phyloP scores from a whole-genome alignment of 225 moss, liverwort and hornwort species.

The Sphagnum tenellum region DNA sequence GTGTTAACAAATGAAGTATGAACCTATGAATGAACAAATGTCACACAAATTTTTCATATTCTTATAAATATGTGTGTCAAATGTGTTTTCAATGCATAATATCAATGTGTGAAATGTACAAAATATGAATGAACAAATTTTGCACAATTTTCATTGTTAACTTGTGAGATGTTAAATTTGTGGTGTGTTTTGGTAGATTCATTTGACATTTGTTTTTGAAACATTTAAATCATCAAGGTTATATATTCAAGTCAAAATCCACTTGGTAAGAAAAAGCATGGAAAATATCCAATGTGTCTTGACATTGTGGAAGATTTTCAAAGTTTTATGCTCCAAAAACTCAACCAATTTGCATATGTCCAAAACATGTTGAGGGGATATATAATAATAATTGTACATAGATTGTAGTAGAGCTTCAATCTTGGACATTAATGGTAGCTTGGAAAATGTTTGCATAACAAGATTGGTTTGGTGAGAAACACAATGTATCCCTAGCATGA shows the following conservation, averaged over 20 bases:
- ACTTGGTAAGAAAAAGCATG: not conserved
- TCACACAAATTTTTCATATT: too few relatives aligned
- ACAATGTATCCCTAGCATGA: conserved; percentile 1
- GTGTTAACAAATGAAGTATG: too few relatives aligned
- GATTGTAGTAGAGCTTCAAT: not conserved
- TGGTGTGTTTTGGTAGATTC: not conserved
- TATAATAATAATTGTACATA: not conserved
- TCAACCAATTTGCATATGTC: not conserved
- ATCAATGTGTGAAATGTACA: too few relatives aligned
- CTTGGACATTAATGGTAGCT: not conserved
- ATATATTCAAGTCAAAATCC: not conserved
- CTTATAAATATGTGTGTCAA: too few relatives aligned
- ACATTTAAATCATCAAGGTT: not conserved
- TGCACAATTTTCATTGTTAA: too few relatives aligned
- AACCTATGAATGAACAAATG: too few relatives aligned
- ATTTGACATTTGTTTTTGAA: not conserved
- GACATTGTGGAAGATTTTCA: not conserved
- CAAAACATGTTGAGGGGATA: not conserved
- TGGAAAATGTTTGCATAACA: not conserved
- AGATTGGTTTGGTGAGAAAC: not conserved
- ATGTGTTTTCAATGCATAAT: too few relatives aligned
- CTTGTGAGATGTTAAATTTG: too few relatives aligned
- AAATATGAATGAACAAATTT: too few relatives aligned
- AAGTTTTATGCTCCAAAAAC: not conserved
- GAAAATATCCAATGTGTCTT: not conserved